Percentiles rank a stretch among this genome's conserved stretches.
Conservation (phyloP, 768 basidiomycete genomes). For the Xerocomellus chrysenteron region DNA sequence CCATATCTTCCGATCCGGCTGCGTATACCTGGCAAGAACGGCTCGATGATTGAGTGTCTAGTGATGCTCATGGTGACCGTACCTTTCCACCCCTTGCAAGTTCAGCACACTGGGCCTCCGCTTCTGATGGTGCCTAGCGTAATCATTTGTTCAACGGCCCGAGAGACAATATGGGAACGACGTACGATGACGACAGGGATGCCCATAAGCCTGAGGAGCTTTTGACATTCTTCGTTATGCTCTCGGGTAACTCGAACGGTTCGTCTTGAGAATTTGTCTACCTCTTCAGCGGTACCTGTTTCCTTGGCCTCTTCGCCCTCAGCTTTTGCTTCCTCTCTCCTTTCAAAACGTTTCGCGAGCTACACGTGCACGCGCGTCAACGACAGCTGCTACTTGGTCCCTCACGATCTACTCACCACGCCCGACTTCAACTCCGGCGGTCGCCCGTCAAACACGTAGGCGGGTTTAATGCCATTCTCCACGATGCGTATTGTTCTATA, state of each 20-base stretch:
- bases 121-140: constrained; percentile 90
- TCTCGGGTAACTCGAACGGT: constrained; percentile 94
- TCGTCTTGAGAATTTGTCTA: constrained; percentile 86
- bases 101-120: constrained; percentile 98
- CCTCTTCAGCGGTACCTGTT: constrained; percentile 88
- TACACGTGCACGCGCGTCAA: constrained; percentile 33
- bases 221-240: constrained; percentile 94
- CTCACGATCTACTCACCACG: constrained; percentile 62
- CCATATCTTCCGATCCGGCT: constrained; percentile 99
- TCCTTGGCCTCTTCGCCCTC: constrained; percentile 97
- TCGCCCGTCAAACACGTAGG: constrained; percentile 98
- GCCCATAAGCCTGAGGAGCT: constrained; percentile 89
- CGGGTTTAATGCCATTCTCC: constrained; percentile 97
- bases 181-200: constrained; percentile 91
- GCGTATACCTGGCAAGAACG: constrained; percentile 72
- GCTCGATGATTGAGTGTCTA: background rate
- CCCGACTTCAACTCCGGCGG: constrained; percentile 97
- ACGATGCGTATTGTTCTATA: constrained; percentile 97
- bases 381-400: too few relatives aligned
- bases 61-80: background rate
- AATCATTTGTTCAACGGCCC: background rate
- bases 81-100: constrained; percentile 95
- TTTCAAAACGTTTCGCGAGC: constrained; percentile 96
- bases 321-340: constrained; percentile 89
- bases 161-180: constrained; percentile 7